phyloP scores from a whole-genome alignment of 2,329 filamentous ascomycete genomes.

The Verticillium nonalfalfae region DNA sequence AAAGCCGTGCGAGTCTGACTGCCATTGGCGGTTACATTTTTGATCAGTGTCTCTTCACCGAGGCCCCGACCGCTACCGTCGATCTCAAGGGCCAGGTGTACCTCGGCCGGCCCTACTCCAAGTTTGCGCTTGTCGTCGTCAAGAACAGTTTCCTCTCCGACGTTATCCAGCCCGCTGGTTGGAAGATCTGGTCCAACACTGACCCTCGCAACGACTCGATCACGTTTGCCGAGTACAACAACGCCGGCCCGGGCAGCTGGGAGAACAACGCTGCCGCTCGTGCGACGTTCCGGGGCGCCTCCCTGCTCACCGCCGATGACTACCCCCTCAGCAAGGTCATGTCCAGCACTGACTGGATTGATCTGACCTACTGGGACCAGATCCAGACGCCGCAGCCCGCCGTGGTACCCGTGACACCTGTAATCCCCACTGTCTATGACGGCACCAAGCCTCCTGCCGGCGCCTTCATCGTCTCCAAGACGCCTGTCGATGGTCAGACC shows the following conservation, averaged over 20 bases:
- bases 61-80: conserved; percentile 31
- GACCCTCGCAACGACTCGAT: conserved; percentile 36
- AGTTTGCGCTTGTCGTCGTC: conserved; percentile 44
- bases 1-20: conserved; percentile 30
- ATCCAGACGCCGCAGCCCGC: conserved; percentile 13
- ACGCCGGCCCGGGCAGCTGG: conserved; percentile 38
- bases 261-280: conserved; percentile 44
- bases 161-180: conserved; percentile 46
- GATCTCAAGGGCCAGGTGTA: conserved; percentile 28
- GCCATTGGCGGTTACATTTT: conserved; percentile 35
- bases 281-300: conserved; percentile 13
- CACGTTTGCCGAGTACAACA: conserved; percentile 45
- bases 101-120: conserved; percentile 46
- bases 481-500: conserved; percentile 6
- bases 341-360: conserved; percentile 17
- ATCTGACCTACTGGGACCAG: conserved; percentile 16
- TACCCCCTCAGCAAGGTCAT: conserved; percentile 15
- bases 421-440: conserved; percentile 20
- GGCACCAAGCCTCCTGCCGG: conserved; percentile 20
- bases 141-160: conserved; percentile 37
- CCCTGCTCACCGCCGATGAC: conserved; percentile 15
- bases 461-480: conserved; percentile 21
- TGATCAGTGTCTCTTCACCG: conserved; percentile 38
- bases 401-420: conserved; percentile 25
- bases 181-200: conserved; percentile 35